Evolutionary conservation across 164 flowering plant species (phyloP), one percentile per base, ranked within the genome.

Genomic region (Liquidambar formosana): DNA sequence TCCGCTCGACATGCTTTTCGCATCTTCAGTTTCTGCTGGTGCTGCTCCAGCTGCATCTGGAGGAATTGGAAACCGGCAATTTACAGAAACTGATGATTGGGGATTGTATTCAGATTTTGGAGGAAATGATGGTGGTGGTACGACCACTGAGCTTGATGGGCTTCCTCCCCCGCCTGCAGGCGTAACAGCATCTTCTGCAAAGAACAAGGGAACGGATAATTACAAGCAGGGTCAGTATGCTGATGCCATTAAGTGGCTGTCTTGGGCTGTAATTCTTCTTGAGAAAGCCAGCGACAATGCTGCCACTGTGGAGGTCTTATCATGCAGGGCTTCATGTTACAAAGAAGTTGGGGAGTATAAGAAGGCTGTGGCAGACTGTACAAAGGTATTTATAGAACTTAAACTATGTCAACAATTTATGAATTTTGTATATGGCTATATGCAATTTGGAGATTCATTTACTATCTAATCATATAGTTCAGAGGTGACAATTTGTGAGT

Each of bases 281-380:
- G 97, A 89, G 83, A 93, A 90, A 74, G 67, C 91, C 26, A 85
- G 92, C 54, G 88, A 91, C 64, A 53, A 67, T 73, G 80, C 78
- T 56, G 77, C 79, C 27, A 56, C 69, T n/a, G 67, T 28, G 49
- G 98, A 93, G 74, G 94, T 87, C 61, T 78, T 95, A 64, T 79
- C 91, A 1, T 73, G 83, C 78, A 79, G 99, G 73, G 97, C 99
- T 64, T 93, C 98, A 3, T 95, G 98, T 78, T 93, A 91, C 77
- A 95, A 95, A 81, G 99, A 95, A 80, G 99, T 93, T 70, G 98
- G 99, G 22, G 98, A 95, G 78, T 95, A 95, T 59, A 95, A 93
- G 80, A 93, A 95, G 79, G 99, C 99, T 10, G 91, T 95, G 53
- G 93, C 93, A 22, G 99, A 95, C 76, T 93, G 99, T 80, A 75